Percentiles rank a stretch among this genome's conserved stretches.
These are phyloP conservation scores for Austroboletus niveus DNA, from an alignment of 1,284 basidiomycete genomes.

Conservation along the genomic window DNA sequence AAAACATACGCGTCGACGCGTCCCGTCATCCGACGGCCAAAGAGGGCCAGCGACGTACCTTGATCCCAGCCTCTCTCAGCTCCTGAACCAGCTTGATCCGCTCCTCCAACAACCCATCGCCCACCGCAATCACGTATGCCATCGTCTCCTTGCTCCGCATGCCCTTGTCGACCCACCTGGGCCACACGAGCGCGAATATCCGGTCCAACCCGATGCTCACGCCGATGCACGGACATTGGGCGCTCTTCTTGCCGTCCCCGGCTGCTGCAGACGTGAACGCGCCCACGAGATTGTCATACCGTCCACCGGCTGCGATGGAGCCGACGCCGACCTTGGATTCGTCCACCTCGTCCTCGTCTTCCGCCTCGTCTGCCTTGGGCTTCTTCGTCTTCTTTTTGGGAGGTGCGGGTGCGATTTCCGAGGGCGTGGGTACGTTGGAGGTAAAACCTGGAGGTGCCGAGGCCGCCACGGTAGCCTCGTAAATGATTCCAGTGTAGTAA, in stretches of 20 bases:
- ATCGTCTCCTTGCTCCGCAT: conserved; percentile 90
- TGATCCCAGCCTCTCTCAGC: conserved; percentile 86
- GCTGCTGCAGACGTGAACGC: conserved; percentile 86
- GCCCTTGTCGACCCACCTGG: conserved; percentile 75
- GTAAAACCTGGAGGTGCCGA: conserved; percentile 86
- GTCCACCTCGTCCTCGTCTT: conserved; percentile 85
- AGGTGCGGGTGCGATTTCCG: conserved; percentile 28
- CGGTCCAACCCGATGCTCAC: conserved; percentile 93
- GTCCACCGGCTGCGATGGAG: conserved; percentile 95
- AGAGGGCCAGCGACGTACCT: conserved; percentile 46
- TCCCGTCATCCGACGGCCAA: background rate
- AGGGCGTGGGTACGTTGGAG: conserved; percentile 39
- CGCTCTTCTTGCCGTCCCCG: conserved; percentile 64
- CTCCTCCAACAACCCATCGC: conserved; percentile 87
- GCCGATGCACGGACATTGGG: conserved; percentile 87
- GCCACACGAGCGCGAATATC: conserved; percentile 93
- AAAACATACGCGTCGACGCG: too few relatives aligned
- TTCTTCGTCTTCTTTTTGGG: conserved; percentile 59
- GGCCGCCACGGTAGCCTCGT: conserved; percentile 92
- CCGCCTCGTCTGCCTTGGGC: conserved; percentile 36
- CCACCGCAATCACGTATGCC: conserved; percentile 92
- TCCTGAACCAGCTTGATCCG: conserved; percentile 82
- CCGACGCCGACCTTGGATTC: conserved; percentile 94
- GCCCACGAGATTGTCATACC: conserved; percentile 97
- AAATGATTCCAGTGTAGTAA: conserved; percentile 99